These are phyloP conservation scores for Halophytophthora batemanensis DNA, from an alignment of 352 stramenopile species.

Conservation along the genomic window DNA sequence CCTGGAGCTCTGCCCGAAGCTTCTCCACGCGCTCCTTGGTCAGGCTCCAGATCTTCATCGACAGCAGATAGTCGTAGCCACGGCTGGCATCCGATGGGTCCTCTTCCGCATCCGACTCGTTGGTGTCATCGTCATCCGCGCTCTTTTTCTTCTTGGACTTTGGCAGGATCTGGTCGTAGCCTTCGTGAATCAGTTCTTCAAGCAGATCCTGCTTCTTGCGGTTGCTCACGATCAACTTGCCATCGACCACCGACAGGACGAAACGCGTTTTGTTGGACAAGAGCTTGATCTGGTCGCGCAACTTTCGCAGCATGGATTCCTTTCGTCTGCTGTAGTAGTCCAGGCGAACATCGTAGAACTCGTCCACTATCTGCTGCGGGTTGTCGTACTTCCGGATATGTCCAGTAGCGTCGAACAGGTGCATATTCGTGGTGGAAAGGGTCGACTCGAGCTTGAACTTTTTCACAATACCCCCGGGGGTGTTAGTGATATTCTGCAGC, in stretches of 20 bases:
- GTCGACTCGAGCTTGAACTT: slow-evolving; percentile 95
- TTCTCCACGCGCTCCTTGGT: slow-evolving; percentile 93
- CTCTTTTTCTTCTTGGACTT: slow-evolving; percentile 58
- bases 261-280: slow-evolving; percentile 96
- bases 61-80: slow-evolving; percentile 95
- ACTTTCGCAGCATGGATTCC: slow-evolving; percentile 74
- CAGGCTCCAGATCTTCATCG: slow-evolving; percentile 93
- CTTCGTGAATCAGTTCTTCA: slow-evolving; percentile 78
- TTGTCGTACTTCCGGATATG: slow-evolving; percentile 94
- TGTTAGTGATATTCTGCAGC: slow-evolving; percentile 66
- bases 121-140: slow-evolving; percentile 39
- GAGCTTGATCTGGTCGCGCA: slow-evolving; percentile 89
- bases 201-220: slow-evolving; percentile 93
- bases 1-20: slow-evolving; percentile 85
- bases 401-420: slow-evolving; percentile 91
- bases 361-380: slow-evolving; percentile 91
- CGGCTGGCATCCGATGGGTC: slow-evolving; percentile 27
- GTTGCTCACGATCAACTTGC: slow-evolving; percentile 92
- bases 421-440: slow-evolving; percentile 96
- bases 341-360: slow-evolving; percentile 92
- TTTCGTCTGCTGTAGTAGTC: slow-evolving; percentile 94
- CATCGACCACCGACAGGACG: slow-evolving; percentile 91
- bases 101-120: slow-evolving; percentile 57
- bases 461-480: slow-evolving; percentile 86
- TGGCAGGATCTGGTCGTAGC: slow-evolving; percentile 83